Evolutionary conservation across 805 yeast species (phyloP).

Genomic region (Maudiozyma bulderi): DNA sequence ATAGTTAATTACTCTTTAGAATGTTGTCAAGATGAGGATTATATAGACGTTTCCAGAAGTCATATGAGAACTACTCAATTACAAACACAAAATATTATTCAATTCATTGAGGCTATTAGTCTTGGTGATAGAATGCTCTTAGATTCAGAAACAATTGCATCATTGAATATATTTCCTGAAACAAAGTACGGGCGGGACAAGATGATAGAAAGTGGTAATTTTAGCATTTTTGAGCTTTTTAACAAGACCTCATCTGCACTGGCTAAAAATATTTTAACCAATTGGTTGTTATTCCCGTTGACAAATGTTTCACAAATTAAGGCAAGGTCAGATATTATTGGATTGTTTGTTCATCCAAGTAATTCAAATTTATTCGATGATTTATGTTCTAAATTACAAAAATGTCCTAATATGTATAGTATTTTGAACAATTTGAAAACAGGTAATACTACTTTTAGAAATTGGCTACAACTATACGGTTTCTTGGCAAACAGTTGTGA

Average conservation of each 20-base stretch:
- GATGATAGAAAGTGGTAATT: constrained; percentile 10
- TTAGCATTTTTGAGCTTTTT: constrained; percentile 14
- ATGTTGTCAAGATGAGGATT: background rate
- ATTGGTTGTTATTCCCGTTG: constrained; percentile 32
- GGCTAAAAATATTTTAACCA: constrained; percentile 25
- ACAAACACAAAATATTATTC: background rate
- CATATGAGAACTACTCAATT: background rate
- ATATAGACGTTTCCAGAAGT: background rate
- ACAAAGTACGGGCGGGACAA: constrained; percentile 8
- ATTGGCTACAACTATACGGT: constrained; percentile 26
- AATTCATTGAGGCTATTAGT: constrained; percentile 3
- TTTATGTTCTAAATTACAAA: constrained; percentile 14
- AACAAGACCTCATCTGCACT: constrained; percentile 21
- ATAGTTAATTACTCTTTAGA: constrained; percentile 2
- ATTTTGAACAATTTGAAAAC: constrained; percentile 13
- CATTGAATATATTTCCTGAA: constrained; percentile 19
- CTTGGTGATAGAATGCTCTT: constrained; percentile 15
- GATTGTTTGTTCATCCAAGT: constrained; percentile 13
- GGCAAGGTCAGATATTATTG: constrained; percentile 25
- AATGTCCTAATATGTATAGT: constrained; percentile 25
- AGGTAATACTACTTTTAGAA: constrained; percentile 20
- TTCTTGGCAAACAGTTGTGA: constrained; percentile 17
- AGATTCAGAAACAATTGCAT: constrained; percentile 18
- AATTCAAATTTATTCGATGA: constrained; percentile 17
- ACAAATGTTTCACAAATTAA: constrained; percentile 20